Base-by-base conservation (phyloP, 2,329 filamentous ascomycete species). In the Hymenoscyphus salicellus region DNA sequence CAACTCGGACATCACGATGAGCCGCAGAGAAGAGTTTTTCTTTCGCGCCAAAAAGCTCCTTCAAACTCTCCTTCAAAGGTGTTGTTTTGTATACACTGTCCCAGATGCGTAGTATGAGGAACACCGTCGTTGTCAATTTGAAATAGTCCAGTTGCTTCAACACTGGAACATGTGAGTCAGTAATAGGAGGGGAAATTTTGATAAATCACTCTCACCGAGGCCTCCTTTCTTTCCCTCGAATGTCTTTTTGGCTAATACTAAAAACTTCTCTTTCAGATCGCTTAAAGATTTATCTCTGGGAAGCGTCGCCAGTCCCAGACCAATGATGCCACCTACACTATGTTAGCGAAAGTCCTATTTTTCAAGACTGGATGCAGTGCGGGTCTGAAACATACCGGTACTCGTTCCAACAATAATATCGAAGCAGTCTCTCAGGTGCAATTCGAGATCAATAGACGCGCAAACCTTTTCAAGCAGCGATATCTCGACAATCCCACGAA, bases 351-450 rank as follows among this genome's bases (percentile, higher is more conserved):
- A 36, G 10, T 26, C 33, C 16, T 61, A 23, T 11, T 26, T 23
- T 30, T 30, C 28, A 30, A 6, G 6, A 30, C 6, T 30, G 6
- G 3, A 30, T 30, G 28, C 28, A 30, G 28, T 30, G 28, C 28
- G 28, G 28, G 28, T 30, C 28, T 52, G 5, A 36, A 38, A 26
- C 43, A 28, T 46, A 61, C 62, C 58, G n/a, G 62, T 57, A 28
- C 62, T 64, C 20, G 52, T 61, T 56, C 62, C 58, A 38, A 64
- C 52, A 32, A 64, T 64, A 10, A 64, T 52, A 57, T 64, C 58
- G 26, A 64, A 64, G 23, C 30, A 64, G 20, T 60, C 55, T 56
- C 41, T n/a, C 2, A 64, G 17, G 7, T 58, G 58, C 7, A 64
- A n/a, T 32, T 64, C 52, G 17, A 64, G n/a, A 11, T 58, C 49